These are phyloP conservation scores for Akanthomyces muscarius DNA, from an alignment of 2,329 filamentous ascomycete genomes.

Conservation along the genomic window DNA sequence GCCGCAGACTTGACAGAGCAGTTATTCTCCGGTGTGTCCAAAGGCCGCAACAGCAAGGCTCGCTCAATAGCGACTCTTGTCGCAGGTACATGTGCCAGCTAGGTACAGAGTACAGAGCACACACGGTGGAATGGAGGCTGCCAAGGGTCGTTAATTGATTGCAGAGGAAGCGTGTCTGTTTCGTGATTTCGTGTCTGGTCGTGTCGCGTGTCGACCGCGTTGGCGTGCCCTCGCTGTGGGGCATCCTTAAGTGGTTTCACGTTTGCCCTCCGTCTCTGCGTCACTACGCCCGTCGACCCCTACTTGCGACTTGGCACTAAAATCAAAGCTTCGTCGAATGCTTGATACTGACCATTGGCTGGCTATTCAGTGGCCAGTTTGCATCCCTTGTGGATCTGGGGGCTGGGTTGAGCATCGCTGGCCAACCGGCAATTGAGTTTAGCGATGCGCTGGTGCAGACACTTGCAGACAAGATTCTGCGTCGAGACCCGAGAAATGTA, in stretches of 20 bases:
- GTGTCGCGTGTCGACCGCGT: conserved; percentile 20
- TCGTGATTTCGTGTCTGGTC: conserved; percentile 39
- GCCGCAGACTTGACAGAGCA: too few relatives aligned
- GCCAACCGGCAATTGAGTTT: not conserved
- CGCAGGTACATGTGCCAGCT: not conserved
- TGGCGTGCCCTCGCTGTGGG: conserved; percentile 2
- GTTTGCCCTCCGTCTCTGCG: not conserved
- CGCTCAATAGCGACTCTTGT: not conserved
- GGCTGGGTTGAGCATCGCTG: not conserved
- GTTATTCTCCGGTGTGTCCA: not conserved
- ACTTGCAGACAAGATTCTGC: not conserved
- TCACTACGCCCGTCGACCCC: not conserved
- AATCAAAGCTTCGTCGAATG: not conserved
- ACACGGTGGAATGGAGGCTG: conserved; percentile 14
- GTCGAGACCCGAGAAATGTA: too few relatives aligned
- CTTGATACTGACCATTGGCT: not conserved
- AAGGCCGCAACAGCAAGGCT: not conserved
- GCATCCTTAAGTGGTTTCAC: conserved; percentile 16
- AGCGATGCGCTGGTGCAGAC: not conserved
- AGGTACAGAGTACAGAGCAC: not conserved
- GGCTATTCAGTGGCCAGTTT: not conserved
- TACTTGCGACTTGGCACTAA: not conserved
- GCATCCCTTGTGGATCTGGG: not conserved
- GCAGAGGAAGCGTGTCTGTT: conserved; percentile 38
- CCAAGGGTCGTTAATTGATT: conserved; percentile 22